A percentile compares a stretch with the other conserved stretches of the same genome.
Evolutionary conservation across 2,329 filamentous ascomycete genomes (phyloP).

Genomic region (Harringtonia lauricola): DNA sequence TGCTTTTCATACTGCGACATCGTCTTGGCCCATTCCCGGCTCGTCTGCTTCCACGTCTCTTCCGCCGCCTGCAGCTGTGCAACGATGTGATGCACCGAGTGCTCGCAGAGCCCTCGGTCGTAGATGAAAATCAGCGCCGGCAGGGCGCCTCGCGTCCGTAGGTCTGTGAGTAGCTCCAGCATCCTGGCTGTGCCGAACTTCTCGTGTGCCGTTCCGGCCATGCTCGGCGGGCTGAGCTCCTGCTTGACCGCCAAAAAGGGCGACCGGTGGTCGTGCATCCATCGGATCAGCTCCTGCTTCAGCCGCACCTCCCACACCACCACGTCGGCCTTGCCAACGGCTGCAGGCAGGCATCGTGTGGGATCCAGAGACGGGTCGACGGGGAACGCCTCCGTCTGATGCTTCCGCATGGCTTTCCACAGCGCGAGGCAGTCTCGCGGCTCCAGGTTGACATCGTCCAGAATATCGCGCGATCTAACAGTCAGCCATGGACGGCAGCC

Average conservation of each 20-base stretch:
- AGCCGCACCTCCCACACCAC: constrained; percentile 52
- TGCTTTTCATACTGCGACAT: constrained; percentile 38
- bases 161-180: constrained; percentile 41
- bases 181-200: constrained; percentile 27
- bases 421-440: constrained; percentile 58
- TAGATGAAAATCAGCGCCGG: constrained; percentile 73
- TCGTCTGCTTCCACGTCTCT: constrained; percentile 41
- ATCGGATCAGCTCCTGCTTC: constrained; percentile 45
- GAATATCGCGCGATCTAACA: constrained; percentile 43
- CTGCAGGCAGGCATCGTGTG: constrained; percentile 32
- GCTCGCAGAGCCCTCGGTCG: constrained; percentile 54
- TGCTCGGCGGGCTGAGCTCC: constrained; percentile 27
- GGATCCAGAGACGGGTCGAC: constrained; percentile 41
- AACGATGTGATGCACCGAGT: constrained; percentile 39
- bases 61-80: constrained; percentile 43
- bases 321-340: constrained; percentile 53
- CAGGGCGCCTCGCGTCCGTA: constrained; percentile 51
- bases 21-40: constrained; percentile 48
- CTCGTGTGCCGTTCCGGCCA: not conserved
- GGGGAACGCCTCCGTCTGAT: constrained; percentile 38
- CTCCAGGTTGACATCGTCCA: constrained; percentile 59
- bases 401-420: constrained; percentile 52
- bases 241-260: constrained; percentile 31
- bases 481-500: no score
- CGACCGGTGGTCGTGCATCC: constrained; percentile 43